Evolutionary conservation across 2,329 filamentous ascomycete species (phyloP).

Genomic region (Venturiaceae sp.): DNA sequence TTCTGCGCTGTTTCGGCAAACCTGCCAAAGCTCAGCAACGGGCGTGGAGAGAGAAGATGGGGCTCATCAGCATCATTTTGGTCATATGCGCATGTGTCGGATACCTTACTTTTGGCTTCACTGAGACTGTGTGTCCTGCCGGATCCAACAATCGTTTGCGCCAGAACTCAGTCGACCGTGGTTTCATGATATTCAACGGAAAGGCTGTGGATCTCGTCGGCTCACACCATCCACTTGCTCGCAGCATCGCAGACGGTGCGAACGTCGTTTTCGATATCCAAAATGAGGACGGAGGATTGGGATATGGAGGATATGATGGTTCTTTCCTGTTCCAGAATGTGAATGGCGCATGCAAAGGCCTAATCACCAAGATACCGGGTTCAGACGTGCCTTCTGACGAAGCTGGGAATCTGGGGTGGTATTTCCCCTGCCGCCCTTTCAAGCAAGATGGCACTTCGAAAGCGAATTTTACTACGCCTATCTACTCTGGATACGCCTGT

Average conservation of each 20-base stretch:
- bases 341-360: conserved; percentile 87
- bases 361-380: conserved; percentile 62
- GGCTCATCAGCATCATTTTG: conserved; percentile 86
- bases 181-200: conserved; percentile 96
- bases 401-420: conserved; percentile 77
- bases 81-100: conserved; percentile 82
- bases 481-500: conserved; percentile 80
- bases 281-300: conserved; percentile 53
- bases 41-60: conserved; percentile 98
- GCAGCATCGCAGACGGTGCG: conserved; percentile 61
- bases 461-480: conserved; percentile 63
- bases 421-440: conserved; percentile 86
- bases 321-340: conserved; percentile 98
- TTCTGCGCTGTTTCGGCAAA: conserved; percentile 79
- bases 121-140: conserved; percentile 69
- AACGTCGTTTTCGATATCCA: conserved; percentile 86
- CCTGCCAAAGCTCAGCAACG: conserved; percentile 75
- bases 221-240: conserved; percentile 70
- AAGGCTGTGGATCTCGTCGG: conserved; percentile 72
- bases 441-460: conserved; percentile 84
- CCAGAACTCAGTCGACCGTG: conserved; percentile 68
- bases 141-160: conserved; percentile 60
- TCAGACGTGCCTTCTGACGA: conserved; percentile 74
- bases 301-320: conserved; percentile 55
- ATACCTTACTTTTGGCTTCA: conserved; percentile 96